phyloP scores from a whole-genome alignment of 2,329 filamentous ascomycete genomes.

The Ustulina deusta region DNA sequence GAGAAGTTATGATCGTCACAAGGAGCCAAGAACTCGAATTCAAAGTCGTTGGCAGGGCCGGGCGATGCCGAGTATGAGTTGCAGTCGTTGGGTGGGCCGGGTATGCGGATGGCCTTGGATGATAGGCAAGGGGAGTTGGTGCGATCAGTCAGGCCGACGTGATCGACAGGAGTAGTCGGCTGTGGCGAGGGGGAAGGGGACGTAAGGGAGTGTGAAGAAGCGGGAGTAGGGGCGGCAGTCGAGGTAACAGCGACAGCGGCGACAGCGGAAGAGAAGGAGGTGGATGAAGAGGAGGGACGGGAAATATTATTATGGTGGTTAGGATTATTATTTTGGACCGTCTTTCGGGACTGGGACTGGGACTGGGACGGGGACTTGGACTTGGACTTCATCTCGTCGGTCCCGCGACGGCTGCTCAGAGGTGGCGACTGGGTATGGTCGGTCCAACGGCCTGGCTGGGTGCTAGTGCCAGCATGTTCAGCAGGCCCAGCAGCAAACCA shows the following conservation, averaged over 20 bases:
- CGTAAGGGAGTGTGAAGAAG: slow-evolving; percentile 56
- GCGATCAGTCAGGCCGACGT: slow-evolving; percentile 46
- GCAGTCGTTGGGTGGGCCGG: slow-evolving; percentile 44
- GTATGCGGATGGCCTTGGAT: slow-evolving; percentile 55
- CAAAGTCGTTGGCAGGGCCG: slow-evolving; percentile 39
- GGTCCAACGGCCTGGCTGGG: slow-evolving; percentile 38
- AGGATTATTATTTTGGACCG: slow-evolving; percentile 38
- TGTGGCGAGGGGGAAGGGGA: slow-evolving; percentile 57
- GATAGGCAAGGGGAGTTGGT: slow-evolving; percentile 45
- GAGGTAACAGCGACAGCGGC: slow-evolving; percentile 35
- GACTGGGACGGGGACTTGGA: slow-evolving; percentile 27
- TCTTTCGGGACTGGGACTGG: slow-evolving; percentile 16
- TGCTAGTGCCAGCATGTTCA: slow-evolving; percentile 44
- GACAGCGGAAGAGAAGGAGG: slow-evolving; percentile 41
- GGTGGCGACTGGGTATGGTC: slow-evolving; percentile 33
- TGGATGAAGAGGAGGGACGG: slow-evolving; percentile 35
- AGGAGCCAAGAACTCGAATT: slow-evolving; percentile 44
- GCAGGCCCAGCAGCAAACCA: slow-evolving; percentile 40
- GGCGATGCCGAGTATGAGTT: slow-evolving; percentile 43
- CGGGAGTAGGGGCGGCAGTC: slow-evolving; percentile 51
- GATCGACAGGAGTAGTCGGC: slow-evolving; percentile 58
- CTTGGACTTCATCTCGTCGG: slow-evolving; percentile 33
- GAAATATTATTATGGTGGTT: slow-evolving; percentile 43
- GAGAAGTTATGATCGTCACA: slow-evolving; percentile 41
- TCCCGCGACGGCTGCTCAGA: slow-evolving; percentile 38